Base-by-base conservation (phyloP, 2,329 filamentous ascomycete genomes). In the Graphiopsis chlorocephala region DNA sequence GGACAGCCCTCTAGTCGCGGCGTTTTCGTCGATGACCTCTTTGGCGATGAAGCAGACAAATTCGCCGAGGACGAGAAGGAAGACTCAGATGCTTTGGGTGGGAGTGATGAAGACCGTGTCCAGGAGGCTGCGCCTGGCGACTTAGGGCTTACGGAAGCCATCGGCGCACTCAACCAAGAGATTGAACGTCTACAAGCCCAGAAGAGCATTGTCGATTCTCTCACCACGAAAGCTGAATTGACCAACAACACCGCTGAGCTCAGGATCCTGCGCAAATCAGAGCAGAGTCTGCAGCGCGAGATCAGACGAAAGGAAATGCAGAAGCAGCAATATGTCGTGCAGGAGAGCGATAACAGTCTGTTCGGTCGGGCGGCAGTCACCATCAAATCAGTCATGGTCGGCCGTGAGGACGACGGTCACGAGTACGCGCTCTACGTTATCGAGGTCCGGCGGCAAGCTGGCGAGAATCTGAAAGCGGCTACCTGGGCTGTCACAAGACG, bases 201-300 rank as follows among this genome's bases (percentile, higher is more conserved):
- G 77, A 92, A 97, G 71, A 90, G 90, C 1, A 91, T 99, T 20
- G 88, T 99, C 20, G 92, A 97, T 71, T 96, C 94, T 1, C 80
- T 99, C 65, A 95, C 92, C 2, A 88, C 91, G 64, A 99, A 99
- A 78, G 95, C 96, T 0, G 95, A 99, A 76, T 81, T 99, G 61
- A 99, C 95, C 1, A 99, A 99, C 76, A 99, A 99, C 74, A 93
- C 90, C 15, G 92, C 94, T 1, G 95, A 99, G 76, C 77, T 99
- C 61, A 86, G 95, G 35, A 98, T 99, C 67, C 78, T 99, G 59
- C 88, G 90, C 63, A 99, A 99, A 77, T 97, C 93, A 0, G 97
- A 95, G 76, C 89, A 93, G 33, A 99, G 95, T 77, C 81, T 99
- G 64, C 91, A 96, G 73, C 86, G 95, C 69, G 95, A 99, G 77